Evolutionary conservation across 139 green algal genomes (phyloP), one percentile per base, ranked within the genome.

Genomic region (Cymbomonas tetramitiformis): DNA sequence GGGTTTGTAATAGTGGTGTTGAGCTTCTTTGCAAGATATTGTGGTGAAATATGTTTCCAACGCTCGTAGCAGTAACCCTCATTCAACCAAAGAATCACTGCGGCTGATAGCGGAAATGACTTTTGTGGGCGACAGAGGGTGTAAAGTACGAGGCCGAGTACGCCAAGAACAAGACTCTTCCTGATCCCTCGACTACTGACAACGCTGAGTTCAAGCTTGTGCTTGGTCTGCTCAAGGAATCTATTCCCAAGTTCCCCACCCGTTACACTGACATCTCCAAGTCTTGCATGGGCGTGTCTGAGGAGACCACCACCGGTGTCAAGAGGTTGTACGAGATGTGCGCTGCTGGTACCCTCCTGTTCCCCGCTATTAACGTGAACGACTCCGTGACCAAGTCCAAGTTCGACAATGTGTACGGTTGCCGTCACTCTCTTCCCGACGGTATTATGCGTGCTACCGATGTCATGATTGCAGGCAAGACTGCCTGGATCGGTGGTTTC

Each of bases 331-430:
- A 99, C 64, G 89, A 97, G 82, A 99, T 99, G 92, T 49, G 81
- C 73, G 62, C 83, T 52, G 67, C 47, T 38, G 83, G 82, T 65
- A 77, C 75, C 1, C 82, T 99, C 49, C 78, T 99, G 54, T 95
- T 99, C 85, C 92, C 92, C 10, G 92, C 90, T 73, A 99, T 99
- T 84, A 99, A 99, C 71, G 92, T 99, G 55, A 99, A 99, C 79
- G 92, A 99, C 86, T 93, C 83, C 3, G 92, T 99, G 24, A 99
- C 92, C 71, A 99, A 99, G 85, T 96, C 83, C 77, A 99, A 99
- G 83, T 99, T 99, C 50, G 92, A 99, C 85, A 99, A 99, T 76
- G 79, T 98, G 71, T 99, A 99, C 70, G 92, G 92, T 65, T 99
- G 92, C 84, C 80, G 90, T 58, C 92, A 99, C 85, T 97, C 90